Evolutionary conservation across 805 yeast species (phyloP).

Genomic region (Ogataea haglerorum): DNA sequence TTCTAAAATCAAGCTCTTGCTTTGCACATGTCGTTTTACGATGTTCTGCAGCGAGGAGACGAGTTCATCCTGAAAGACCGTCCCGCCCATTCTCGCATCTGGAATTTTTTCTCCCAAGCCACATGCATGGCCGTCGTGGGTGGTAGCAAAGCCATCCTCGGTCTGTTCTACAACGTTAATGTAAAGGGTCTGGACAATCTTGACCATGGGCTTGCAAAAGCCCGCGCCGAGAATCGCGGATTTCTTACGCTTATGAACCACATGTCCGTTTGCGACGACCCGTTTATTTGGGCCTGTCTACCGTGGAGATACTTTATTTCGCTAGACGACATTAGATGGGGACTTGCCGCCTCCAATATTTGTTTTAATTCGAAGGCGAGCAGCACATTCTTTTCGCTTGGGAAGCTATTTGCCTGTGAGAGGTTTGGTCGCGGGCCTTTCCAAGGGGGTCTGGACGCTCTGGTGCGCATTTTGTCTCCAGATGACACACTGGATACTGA

Average conservation of each 20-base stretch:
- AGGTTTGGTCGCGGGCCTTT: slow-evolving; percentile 93
- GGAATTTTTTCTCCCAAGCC: slow-evolving; percentile 68
- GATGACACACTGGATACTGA: slow-evolving; percentile 60
- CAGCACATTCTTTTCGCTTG: slow-evolving; percentile 71
- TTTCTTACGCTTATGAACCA: slow-evolving; percentile 88
- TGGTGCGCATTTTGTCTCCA: slow-evolving; percentile 73
- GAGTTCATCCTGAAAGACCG: slow-evolving; percentile 51
- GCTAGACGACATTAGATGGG: slow-evolving; percentile 80
- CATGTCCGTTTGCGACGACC: slow-evolving; percentile 91
- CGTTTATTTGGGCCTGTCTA: slow-evolving; percentile 80
- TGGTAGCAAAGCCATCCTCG: slow-evolving; percentile 58
- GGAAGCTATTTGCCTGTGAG: slow-evolving; percentile 82
- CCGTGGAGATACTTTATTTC: slow-evolving; percentile 66
- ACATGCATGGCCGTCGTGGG: slow-evolving; percentile 67
- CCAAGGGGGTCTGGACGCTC: slow-evolving; percentile 86
- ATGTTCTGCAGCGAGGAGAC: slow-evolving; percentile 69
- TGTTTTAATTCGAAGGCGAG: slow-evolving; percentile 62
- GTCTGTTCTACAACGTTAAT: slow-evolving; percentile 59
- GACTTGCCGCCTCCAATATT: slow-evolving; percentile 87
- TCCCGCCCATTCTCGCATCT: slow-evolving; percentile 54
- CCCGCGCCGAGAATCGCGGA: slow-evolving; percentile 67
- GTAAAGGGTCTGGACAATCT: slow-evolving; percentile 61
- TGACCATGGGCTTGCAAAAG: slow-evolving; percentile 58
- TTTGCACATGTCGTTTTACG: slow-evolving; percentile 58
- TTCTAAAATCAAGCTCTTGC: not conserved